Conservation (phyloP, 768 basidiomycete species). For the Hebeloma cylindrosporum region DNA sequence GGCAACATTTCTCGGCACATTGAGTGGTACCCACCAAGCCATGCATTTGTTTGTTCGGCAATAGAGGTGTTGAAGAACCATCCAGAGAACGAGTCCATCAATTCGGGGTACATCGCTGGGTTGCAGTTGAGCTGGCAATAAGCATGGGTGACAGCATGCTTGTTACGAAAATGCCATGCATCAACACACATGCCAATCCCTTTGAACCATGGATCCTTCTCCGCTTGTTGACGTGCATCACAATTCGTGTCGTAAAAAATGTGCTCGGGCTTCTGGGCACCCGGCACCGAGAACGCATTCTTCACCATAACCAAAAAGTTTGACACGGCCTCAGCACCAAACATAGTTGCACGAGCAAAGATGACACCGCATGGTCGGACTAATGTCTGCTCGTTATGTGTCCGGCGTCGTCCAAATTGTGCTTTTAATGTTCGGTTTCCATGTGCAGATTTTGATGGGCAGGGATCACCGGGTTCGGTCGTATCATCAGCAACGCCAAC, state of each 20-base stretch:
- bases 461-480: background rate
- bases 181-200: constrained; percentile 15
- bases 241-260: constrained; percentile 21
- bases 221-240: constrained; percentile 6
- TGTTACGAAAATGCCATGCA: constrained; percentile 20
- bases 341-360: constrained; percentile 17
- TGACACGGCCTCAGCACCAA: constrained; percentile 22
- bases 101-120: constrained; percentile 14
- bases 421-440: constrained; percentile 14
- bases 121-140: constrained; percentile 21
- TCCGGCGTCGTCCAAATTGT: constrained; percentile 15
- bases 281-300: constrained; percentile 3
- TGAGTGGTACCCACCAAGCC: constrained; percentile 34
- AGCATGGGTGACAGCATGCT: constrained; percentile 15
- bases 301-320: constrained; percentile 12
- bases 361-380: constrained; percentile 20
- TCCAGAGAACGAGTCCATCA: constrained; percentile 13
- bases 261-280: constrained; percentile 10
- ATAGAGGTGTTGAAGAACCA: constrained; percentile 23
- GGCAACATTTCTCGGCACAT: constrained; percentile 33
- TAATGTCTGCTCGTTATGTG: constrained; percentile 23
- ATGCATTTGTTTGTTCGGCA: constrained; percentile 37
- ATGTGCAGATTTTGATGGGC: constrained; percentile 4
- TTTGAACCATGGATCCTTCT: constrained; percentile 12
- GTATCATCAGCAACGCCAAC: too few species aligned